phyloP scores from a whole-genome alignment of 805 yeast species.

The Candida michaelii region DNA sequence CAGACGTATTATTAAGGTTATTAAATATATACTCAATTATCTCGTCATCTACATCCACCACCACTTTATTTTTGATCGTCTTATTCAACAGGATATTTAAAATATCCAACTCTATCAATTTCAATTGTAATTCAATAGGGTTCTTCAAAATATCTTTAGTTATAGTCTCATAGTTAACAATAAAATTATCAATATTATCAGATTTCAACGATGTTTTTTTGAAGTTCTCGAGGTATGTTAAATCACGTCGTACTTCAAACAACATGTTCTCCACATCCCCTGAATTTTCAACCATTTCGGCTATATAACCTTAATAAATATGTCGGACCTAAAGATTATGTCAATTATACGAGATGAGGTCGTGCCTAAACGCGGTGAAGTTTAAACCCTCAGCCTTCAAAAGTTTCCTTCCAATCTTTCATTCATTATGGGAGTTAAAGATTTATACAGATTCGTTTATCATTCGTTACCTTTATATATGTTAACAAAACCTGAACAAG shows the following conservation, averaged over 20 bases:
- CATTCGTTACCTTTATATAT: slow-evolving; percentile 48
- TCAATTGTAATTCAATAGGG: neutral
- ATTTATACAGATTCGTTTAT: slow-evolving; percentile 31
- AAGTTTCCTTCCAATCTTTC: neutral
- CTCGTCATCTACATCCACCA: neutral
- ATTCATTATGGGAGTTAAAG: slow-evolving; percentile 10
- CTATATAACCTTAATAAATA: no score
- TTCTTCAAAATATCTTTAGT: neutral
- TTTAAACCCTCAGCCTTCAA: neutral
- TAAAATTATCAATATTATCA: neutral
- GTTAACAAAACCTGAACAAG: slow-evolving; percentile 47
- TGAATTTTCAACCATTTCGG: no score
- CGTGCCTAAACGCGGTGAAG: neutral
- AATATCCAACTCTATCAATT: slow-evolving; percentile 3
- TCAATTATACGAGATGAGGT: neutral
- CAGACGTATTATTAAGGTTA: slow-evolving; percentile 2
- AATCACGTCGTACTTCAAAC: slow-evolving; percentile 7
- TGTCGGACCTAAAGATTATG: no score
- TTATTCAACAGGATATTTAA: slow-evolving; percentile 9
- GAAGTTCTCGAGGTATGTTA: neutral
- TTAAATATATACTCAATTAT: neutral
- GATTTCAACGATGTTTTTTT: neutral
- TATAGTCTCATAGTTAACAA: neutral
- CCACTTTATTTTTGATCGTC: slow-evolving; percentile 6
- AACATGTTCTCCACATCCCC: neutral